Conservation (phyloP, 2,329 filamentous ascomycete species). For the Sporothrix mexicana region DNA sequence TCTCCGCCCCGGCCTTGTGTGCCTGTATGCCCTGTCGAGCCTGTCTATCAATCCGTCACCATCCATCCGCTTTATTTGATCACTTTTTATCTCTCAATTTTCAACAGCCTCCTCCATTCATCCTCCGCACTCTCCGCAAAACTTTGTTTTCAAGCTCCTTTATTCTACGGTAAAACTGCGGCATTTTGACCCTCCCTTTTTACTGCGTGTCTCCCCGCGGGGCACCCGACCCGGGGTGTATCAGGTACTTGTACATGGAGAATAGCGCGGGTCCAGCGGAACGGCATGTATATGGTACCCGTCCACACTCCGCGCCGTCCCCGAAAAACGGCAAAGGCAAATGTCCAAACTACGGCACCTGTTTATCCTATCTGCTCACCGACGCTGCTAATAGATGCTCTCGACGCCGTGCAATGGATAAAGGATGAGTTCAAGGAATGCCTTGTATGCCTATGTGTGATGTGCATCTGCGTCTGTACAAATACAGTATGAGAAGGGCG, state of each 20-base stretch:
- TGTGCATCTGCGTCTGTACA: background rate
- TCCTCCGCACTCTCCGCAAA: slow-evolving; percentile 8
- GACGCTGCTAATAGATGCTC: background rate
- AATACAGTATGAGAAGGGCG: background rate
- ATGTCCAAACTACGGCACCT: background rate
- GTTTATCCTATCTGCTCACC: background rate
- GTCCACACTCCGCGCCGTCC: too few species aligned
- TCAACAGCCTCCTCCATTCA: background rate
- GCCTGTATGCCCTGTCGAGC: too few species aligned
- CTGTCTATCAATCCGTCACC: background rate
- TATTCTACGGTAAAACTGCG: background rate
- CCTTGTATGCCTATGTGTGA: background rate
- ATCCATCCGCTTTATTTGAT: background rate
- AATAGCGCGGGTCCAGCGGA: background rate
- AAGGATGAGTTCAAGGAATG: background rate
- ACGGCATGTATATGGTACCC: background rate
- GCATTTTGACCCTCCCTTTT: background rate
- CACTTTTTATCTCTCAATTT: background rate
- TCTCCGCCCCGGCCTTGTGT: too few species aligned
- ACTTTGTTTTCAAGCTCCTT: background rate
- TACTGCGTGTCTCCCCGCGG: background rate
- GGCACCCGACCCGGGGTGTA: background rate
- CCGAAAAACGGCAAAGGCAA: too few species aligned
- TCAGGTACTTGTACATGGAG: background rate
- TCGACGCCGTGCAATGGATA: too few species aligned